Conservation (phyloP, 371 early-diverging fungal species). For the Aphelidium insulamus region DNA sequence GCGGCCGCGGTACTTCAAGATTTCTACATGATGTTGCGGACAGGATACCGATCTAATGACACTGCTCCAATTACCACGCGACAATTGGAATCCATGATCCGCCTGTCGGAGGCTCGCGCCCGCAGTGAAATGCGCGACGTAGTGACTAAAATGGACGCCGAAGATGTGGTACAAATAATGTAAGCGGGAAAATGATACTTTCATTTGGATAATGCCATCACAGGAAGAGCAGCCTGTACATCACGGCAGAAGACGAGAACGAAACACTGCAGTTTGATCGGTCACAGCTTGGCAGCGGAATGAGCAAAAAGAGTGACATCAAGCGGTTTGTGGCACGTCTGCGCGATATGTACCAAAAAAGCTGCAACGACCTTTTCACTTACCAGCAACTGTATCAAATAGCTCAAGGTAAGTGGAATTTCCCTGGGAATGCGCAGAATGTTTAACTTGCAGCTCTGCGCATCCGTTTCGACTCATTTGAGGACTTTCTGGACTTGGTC, state of each 20-base stretch:
- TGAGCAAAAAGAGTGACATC: neutral
- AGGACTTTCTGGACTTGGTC: constrained; percentile 28
- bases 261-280: constrained; percentile 3
- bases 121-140: constrained; percentile 31
- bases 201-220: no score
- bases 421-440: neutral
- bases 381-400: constrained; percentile 22
- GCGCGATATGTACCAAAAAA: constrained; percentile 19
- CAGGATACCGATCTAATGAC: constrained; percentile 38
- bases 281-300: constrained; percentile 8
- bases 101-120: constrained; percentile 36
- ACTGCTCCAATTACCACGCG: constrained; percentile 40
- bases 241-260: no score
- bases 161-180: constrained; percentile 37
- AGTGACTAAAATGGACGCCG: constrained; percentile 34
- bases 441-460: constrained; percentile 15
- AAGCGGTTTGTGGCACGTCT: constrained; percentile 27
- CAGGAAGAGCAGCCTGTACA: no score
- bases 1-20: constrained; percentile 30
- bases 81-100: constrained; percentile 33
- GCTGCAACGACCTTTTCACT: constrained; percentile 26
- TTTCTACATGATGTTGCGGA: constrained; percentile 49
- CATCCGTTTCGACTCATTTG: constrained; percentile 20
- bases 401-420: constrained; percentile 8
- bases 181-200: neutral